phyloP scores from a whole-genome alignment of 345 rosid genomes.

The Melaleuca quinquenervia region DNA sequence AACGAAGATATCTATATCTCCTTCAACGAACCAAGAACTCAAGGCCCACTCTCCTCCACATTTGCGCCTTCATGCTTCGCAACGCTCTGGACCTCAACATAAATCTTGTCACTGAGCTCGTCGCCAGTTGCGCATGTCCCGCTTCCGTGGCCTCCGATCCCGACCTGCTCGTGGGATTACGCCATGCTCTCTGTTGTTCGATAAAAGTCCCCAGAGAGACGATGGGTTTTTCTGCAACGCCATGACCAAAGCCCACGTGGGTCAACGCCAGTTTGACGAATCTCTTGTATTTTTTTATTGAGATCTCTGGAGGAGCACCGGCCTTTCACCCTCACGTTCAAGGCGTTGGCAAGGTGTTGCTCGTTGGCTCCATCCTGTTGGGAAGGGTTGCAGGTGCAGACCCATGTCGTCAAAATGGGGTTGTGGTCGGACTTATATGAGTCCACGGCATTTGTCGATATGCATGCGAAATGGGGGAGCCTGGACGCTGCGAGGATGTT shows the following conservation, averaged over 20 bases:
- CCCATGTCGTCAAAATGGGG: conserved; percentile 39
- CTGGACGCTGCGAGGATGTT: conserved; percentile 28
- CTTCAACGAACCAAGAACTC: conserved; percentile 25
- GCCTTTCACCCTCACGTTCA: conserved; percentile 52
- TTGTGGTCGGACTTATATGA: conserved; percentile 47
- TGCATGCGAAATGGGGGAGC: conserved; percentile 52
- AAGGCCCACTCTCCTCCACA: conserved; percentile 28
- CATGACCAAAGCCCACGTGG: conserved; percentile 53
- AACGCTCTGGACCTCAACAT: conserved; percentile 43
- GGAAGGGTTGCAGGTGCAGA: conserved; percentile 50
- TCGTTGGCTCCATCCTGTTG: conserved; percentile 15
- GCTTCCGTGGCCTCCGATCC: background rate
- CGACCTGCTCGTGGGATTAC: conserved; percentile 1
- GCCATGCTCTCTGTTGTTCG: conserved; percentile 54
- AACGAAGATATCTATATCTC: conserved; percentile 37
- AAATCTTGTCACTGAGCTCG: conserved; percentile 48
- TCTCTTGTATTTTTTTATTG: conserved; percentile 37
- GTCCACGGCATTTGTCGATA: conserved; percentile 51
- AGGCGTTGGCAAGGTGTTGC: conserved; percentile 42
- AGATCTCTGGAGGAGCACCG: conserved; percentile 28
- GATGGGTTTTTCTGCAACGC: conserved; percentile 56
- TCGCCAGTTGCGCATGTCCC: conserved; percentile 21
- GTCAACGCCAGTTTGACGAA: conserved; percentile 19
- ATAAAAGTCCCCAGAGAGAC: conserved; percentile 30
- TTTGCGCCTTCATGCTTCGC: conserved; percentile 58